phyloP scores from a whole-genome alignment of 2,329 filamentous ascomycete genomes.

The Colletotrichum aenigma region DNA sequence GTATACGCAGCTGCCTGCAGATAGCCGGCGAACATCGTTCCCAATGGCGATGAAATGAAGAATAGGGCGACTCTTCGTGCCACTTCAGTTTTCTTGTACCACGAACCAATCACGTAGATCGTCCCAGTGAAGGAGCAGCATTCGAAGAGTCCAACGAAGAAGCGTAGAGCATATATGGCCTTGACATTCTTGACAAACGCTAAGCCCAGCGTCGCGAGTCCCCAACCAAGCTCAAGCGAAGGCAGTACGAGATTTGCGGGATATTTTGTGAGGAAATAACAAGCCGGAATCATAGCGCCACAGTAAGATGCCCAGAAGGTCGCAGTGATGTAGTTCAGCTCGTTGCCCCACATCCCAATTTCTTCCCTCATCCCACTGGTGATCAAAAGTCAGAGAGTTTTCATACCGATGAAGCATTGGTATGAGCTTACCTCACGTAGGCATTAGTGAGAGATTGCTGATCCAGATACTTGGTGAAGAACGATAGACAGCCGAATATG shows the following conservation, averaged over 20 bases:
- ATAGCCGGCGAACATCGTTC: neutral
- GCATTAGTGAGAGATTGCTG: neutral
- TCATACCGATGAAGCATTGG: accelerated
- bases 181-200: neutral
- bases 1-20: neutral
- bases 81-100: neutral
- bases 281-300: neutral
- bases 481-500: constrained; percentile 39
- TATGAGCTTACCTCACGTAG: neutral
- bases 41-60: neutral
- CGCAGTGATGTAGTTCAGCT: neutral
- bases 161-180: neutral
- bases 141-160: neutral
- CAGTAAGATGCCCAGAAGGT: neutral
- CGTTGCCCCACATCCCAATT: neutral
- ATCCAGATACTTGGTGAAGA: constrained; percentile 42
- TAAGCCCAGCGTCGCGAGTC: neutral
- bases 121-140: neutral
- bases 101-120: neutral
- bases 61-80: neutral
- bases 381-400: neutral
- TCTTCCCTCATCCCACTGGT: neutral
- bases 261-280: neutral
- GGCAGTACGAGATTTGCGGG: neutral
- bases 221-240: neutral